Base-by-base conservation (phyloP, 2,329 filamentous ascomycete species). In the Aspergillus tubingensis region DNA sequence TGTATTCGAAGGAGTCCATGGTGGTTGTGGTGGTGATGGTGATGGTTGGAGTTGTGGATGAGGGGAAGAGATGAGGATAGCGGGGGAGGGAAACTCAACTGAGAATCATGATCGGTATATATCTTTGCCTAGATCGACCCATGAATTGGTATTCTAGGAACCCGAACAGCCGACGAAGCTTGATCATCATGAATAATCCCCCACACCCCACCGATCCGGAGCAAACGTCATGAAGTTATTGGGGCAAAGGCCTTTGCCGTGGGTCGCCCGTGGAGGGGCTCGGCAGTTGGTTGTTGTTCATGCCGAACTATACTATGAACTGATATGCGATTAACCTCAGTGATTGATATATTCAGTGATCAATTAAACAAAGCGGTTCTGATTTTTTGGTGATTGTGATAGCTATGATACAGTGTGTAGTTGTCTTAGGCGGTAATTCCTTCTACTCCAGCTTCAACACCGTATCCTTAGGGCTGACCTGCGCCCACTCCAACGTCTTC, bases 1-100 rank as follows among this genome's bases (percentile, higher is more conserved):
- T 83, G 73, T 86, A 86, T 67, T 82, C 82, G 70, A 86, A 86
- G 11, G 76, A 67, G n/a, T 83, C 78, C 82, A 85, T 83, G 39
- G 54, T 72, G 62, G 38, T 47, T 4, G 43, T 19, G 13, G 19
- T 27, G 50, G n/a, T 23, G 6, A 38, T 30, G n/a, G 11, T 17
- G 3, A 47, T 36, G 13, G 25, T n/a, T 15, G 21, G 30, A 17
- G 43, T 23, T 47, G 25, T 25, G 32, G 10, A 41, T 23, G 17
- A 32, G 25, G 21, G 32, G 38, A 43, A 39, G 50, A 1, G 13
- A 19, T 19, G 53, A 50, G n/a, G 27, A 21, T 11, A 15, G 25
- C 25, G 8, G 15, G 19, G 19, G n/a, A 54, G 21, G 36, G 47
- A 48, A 51, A 48, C 47, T 11, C 15, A 27, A 32, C 7, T 50